Percentiles rank a stretch among this genome's conserved stretches.
phyloP scores from a whole-genome alignment of 305 asterid species.

The Plantago rigida region DNA sequence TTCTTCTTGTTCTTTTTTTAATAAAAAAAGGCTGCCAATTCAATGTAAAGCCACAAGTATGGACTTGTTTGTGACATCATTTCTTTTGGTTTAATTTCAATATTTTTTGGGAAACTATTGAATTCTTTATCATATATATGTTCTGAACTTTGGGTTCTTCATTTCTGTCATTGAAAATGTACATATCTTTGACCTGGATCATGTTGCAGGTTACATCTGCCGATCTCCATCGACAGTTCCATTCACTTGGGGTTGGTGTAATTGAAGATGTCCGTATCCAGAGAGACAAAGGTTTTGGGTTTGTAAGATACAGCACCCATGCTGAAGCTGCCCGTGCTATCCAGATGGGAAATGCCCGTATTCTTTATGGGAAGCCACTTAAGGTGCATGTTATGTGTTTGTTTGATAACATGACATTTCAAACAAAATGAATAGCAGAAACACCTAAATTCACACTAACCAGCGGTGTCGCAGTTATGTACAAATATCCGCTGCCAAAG shows the following conservation, averaged over 20 bases:
- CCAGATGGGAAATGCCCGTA: constrained; percentile 41
- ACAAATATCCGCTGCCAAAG: too few species aligned
- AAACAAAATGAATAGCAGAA: too few species aligned
- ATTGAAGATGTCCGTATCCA: constrained; percentile 57
- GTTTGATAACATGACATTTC: too few species aligned
- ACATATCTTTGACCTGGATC: neutral
- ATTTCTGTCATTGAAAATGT: neutral
- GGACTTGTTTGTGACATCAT: too few species aligned
- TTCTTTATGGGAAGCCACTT: constrained; percentile 39
- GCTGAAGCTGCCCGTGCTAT: constrained; percentile 59
- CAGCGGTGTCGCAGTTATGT: too few species aligned
- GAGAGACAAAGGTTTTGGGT: constrained; percentile 58
- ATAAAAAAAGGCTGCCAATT: too few species aligned
- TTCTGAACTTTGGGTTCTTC: neutral
- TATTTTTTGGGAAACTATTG: too few species aligned
- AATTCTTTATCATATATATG: too few species aligned
- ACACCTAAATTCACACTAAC: too few species aligned
- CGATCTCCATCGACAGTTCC: constrained; percentile 53
- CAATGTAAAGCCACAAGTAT: too few species aligned
- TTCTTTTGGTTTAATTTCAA: too few species aligned
- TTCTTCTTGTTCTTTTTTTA: too few species aligned
- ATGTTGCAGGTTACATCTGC: constrained; percentile 41
- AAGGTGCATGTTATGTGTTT: constrained; percentile 30
- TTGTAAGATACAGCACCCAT: constrained; percentile 48
- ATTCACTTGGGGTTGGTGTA: constrained; percentile 42